A percentile compares a stretch with the other conserved stretches of the same genome.
Conservation (phyloP, 805 yeast genomes). For the Zygosaccharomyces kombuchaensis region DNA sequence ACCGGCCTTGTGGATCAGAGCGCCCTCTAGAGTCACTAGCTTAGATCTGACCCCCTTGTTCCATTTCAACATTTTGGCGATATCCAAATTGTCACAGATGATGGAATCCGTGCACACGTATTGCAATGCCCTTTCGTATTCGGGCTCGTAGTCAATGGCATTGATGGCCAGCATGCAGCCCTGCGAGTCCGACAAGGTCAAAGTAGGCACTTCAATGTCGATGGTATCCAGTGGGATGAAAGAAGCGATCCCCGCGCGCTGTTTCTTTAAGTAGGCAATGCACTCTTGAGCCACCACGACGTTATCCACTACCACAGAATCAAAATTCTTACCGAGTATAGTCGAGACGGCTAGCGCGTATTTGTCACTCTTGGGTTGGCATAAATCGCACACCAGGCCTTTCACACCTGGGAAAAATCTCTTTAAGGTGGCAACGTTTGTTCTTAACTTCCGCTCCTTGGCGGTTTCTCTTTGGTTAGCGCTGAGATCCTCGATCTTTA, state of each 20-base stretch:
- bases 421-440: constrained; percentile 63
- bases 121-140: constrained; percentile 69
- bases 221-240: constrained; percentile 87
- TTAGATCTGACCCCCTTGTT: constrained; percentile 51
- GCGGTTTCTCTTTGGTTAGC: constrained; percentile 74
- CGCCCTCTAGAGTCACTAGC: constrained; percentile 78
- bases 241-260: constrained; percentile 77
- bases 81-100: constrained; percentile 63
- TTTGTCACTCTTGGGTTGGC: constrained; percentile 68
- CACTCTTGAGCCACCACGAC: constrained; percentile 66
- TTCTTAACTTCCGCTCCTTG: constrained; percentile 65
- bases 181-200: constrained; percentile 19
- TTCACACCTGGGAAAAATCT: constrained; percentile 79
- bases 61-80: constrained; percentile 76
- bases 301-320: constrained; percentile 79
- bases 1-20: constrained; percentile 78
- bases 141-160: constrained; percentile 62
- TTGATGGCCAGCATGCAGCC: constrained; percentile 53
- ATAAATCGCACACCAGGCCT: constrained; percentile 76
- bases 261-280: constrained; percentile 74
- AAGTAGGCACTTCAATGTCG: constrained; percentile 56
- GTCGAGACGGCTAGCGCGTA: constrained; percentile 73
- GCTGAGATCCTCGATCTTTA: constrained; percentile 63
- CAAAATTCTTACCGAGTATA: constrained; percentile 71
- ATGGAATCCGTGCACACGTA: constrained; percentile 77